Evolutionary conservation across 768 basidiomycete genomes (phyloP).

Genomic region (Trametes villosa): DNA sequence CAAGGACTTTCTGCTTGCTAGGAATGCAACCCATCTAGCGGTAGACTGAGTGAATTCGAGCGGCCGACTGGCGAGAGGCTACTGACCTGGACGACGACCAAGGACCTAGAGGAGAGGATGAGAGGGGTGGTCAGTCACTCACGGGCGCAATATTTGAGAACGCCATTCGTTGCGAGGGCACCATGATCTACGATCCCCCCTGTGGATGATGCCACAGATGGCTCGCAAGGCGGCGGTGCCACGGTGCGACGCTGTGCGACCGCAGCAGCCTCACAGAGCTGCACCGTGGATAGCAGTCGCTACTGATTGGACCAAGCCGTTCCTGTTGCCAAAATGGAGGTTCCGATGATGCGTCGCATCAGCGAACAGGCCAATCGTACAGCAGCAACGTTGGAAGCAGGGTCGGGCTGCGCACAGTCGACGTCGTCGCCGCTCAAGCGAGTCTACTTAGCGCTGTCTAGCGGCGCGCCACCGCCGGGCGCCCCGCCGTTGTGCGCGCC

Average conservation of each 20-base stretch:
- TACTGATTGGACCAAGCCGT: neutral
- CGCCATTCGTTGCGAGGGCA: constrained; percentile 18
- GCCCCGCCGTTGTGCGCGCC: neutral
- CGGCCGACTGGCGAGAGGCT: neutral
- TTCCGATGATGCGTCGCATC: neutral
- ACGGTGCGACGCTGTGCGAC: neutral
- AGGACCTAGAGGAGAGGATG: neutral
- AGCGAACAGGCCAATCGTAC: neutral
- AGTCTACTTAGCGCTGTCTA: too few species aligned
- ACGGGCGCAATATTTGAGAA: constrained; percentile 15
- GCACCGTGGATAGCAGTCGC: neutral
- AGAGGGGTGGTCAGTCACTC: neutral
- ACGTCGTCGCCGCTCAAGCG: neutral
- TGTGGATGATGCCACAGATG: constrained; percentile 20
- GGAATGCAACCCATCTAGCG: constrained; percentile 48
- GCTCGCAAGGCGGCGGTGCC: constrained; percentile 3
- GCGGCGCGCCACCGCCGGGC: neutral
- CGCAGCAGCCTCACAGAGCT: constrained; percentile 5
- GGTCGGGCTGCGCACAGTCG: neutral
- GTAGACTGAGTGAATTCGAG: neutral
- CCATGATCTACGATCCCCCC: constrained; percentile 15
- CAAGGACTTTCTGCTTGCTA: constrained; percentile 40
- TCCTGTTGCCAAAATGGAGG: neutral
- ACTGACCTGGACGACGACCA: constrained; percentile 11
- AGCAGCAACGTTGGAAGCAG: neutral